These are phyloP conservation scores for Suillus subluteus DNA, from an alignment of 768 basidiomycete genomes.

Conservation along the genomic window DNA sequence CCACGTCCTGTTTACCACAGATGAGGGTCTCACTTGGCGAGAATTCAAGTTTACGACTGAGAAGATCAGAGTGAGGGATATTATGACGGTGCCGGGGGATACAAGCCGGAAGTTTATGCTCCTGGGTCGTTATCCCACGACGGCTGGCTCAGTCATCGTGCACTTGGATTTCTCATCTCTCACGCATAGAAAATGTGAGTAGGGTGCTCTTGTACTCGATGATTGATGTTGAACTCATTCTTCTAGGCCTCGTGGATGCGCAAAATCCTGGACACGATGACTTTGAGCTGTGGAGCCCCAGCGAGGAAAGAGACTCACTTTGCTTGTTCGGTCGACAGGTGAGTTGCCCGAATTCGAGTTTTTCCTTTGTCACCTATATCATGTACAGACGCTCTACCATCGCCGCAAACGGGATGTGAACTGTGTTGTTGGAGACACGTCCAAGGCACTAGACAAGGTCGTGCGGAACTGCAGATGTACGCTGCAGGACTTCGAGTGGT, in stretches of 20 bases:
- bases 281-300: slow-evolving; percentile 97
- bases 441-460: slow-evolving; percentile 54
- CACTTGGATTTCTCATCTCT: slow-evolving; percentile 89
- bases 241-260: slow-evolving; percentile 64
- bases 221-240: slow-evolving; percentile 8
- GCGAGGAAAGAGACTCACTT: slow-evolving; percentile 80
- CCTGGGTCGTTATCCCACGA: slow-evolving; percentile 61
- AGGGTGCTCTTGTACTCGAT: neutral
- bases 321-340: slow-evolving; percentile 95
- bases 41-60: slow-evolving; percentile 82
- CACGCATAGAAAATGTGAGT: slow-evolving; percentile 76
- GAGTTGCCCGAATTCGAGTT: slow-evolving; percentile 12
- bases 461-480: slow-evolving; percentile 77
- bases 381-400: slow-evolving; percentile 80
- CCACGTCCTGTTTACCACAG: slow-evolving; percentile 83
- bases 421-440: slow-evolving; percentile 80
- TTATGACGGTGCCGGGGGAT: slow-evolving; percentile 88
- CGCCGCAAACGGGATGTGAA: slow-evolving; percentile 78
- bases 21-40: slow-evolving; percentile 87
- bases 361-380: slow-evolving; percentile 8
- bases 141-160: slow-evolving; percentile 53
- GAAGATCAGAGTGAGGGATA: slow-evolving; percentile 69
- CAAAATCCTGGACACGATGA: slow-evolving; percentile 85
- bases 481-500: slow-evolving; percentile 93
- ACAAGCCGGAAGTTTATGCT: slow-evolving; percentile 91